Base-by-base conservation (phyloP, 345 rosid genomes). In the Nephelium lappaceum region DNA sequence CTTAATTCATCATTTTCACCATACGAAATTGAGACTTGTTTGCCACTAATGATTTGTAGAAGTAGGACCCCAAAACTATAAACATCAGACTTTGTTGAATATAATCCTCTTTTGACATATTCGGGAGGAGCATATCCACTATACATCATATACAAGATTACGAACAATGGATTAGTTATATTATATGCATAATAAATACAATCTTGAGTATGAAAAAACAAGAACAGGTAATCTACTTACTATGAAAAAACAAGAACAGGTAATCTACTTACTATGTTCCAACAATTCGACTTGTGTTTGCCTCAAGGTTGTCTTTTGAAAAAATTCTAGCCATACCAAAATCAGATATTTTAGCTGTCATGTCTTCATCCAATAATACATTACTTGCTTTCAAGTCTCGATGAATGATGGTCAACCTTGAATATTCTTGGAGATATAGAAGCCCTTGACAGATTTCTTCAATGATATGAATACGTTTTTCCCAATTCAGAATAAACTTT, bases 311-410 rank as follows among this genome's bases (percentile, higher is more conserved):
- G 36, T 83, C 73, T 41, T 38, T 78, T 68, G 41, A 49, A 25
- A 86, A 85, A 57, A 85, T 79, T 62, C 85, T 85, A 61, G 87
- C 91, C 87, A 86, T 81, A 36, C 89, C 91, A 9, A 88, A 88
- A 77, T 86, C 88, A 2, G 91, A 83, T 11, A 88, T 84, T 76
- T 88, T 88, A 0, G 87, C 85, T 36, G 69, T 78, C 87, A 84
- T 74, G 23, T 84, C 81, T 45, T 25, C 76, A 64, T 88, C 88
- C 36, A 88, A 42, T 76, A 88, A 82, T 63, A 83, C 72, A 75
- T 88, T 88, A 61, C 89, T 81, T 27, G 86, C 82, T 78, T 88
- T 84, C 49, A 81, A 21, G 39, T 82, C 82, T n/a, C 77, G 72
- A 71, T 82, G 85, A 65, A 75, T 43, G 23, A 80, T 61, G 8